Evolutionary conservation across 495 filamentous ascomycete species (phyloP), one percentile per base, ranked within the genome.

Genomic region (Letharia lupina): DNA sequence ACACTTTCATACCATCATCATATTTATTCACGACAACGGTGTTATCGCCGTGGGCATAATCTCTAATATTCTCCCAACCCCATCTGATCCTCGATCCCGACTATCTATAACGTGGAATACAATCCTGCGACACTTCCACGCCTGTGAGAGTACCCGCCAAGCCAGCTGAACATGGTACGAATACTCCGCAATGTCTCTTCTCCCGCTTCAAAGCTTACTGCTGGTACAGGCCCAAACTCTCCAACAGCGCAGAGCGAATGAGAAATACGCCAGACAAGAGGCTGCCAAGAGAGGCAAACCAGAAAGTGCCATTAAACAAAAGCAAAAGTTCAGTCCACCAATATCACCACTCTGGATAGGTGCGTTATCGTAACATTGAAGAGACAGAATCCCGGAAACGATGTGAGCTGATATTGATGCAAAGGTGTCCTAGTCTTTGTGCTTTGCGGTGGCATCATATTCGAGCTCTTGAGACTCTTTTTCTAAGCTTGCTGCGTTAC

Each of bases 181-280:
- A 33, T 16, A 35, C 11, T 33, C 31, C 4, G 28, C 31, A 33
- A 7, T 35, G 16, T 8, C 4, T 15, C 16, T 1, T 16, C 31
- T 18, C 13, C 15, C 15, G 28, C 3, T 33, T 63, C 9, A 18
- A 61, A 28, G 33, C 58, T 42, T 50, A 23, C 37, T 3, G 4
- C n/a, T 0, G 6, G 5, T 13, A 33, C 64, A 98, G 93, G 89
- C 89, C 39, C 94, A 98, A 88, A 98, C 94, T 67, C 93, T 91
- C 40, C 85, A 92, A 75, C 95, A 98, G 80, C 89, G 93, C 69
- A 86, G 85, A 72, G 89, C 90, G 47, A 98, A 98, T 78, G 86
- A 87, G 65, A 87, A 87, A 70, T 98, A 89, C 76, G 87, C 85
- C 48, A 89, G 89, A 73, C 81, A 86, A 47, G 86, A 97, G 75